phyloP scores from a whole-genome alignment of 176 grass and related monocot genomes.

The Coix lacrymajobi region DNA sequence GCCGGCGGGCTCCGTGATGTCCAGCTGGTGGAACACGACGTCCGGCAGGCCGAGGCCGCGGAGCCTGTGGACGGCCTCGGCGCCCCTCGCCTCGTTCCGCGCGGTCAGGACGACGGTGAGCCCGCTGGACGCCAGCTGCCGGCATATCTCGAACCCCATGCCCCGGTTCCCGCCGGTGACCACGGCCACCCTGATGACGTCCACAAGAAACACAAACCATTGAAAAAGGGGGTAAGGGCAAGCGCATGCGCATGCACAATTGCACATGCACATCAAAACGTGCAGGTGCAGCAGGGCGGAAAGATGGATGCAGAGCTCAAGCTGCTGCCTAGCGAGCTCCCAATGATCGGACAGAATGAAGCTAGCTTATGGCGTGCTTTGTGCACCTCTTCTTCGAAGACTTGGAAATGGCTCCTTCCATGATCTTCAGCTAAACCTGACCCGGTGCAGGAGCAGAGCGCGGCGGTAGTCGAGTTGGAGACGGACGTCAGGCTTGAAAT shows the following conservation, averaged over 20 bases:
- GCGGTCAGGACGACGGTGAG: slow-evolving; percentile 32
- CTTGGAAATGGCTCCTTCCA: background rate
- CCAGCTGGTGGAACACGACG: slow-evolving; percentile 46
- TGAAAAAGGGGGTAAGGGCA: background rate
- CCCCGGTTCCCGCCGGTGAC: slow-evolving; percentile 38
- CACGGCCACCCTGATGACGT: slow-evolving; percentile 16
- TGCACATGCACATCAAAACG: background rate
- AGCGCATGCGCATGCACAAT: too few relatives aligned
- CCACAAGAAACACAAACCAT: background rate
- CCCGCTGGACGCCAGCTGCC: slow-evolving; percentile 31
- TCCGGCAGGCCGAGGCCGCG: background rate
- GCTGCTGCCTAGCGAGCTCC: background rate
- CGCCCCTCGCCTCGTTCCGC: slow-evolving; percentile 10
- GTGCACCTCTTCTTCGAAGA: background rate
- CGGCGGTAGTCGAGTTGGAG: background rate
- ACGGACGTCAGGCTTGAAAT: background rate
- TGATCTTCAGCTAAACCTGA: background rate
- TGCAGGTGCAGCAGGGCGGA: background rate
- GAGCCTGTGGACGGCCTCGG: slow-evolving; percentile 8
- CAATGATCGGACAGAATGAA: background rate
- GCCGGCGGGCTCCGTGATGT: slow-evolving; percentile 22
- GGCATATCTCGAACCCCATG: slow-evolving; percentile 39
- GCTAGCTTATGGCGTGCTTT: background rate
- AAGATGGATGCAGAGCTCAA: background rate
- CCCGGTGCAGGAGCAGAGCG: background rate